Percentiles rank a stretch among this genome's conserved stretches.
Conservation (phyloP, 2,329 filamentous ascomycete genomes). For the Paecilomyces niveus region DNA sequence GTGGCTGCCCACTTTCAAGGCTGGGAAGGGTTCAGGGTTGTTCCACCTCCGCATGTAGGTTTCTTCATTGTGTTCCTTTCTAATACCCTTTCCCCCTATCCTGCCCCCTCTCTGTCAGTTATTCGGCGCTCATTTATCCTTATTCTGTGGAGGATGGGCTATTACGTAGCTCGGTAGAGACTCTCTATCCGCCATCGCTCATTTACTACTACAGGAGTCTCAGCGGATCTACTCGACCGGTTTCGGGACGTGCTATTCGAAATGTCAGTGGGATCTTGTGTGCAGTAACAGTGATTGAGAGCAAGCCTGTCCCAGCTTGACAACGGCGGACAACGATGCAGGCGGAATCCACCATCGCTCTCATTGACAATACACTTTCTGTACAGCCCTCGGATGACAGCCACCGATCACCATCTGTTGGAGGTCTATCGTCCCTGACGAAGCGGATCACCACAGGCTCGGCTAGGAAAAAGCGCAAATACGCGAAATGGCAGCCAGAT, state of each 20-base stretch:
- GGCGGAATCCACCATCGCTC: neutral
- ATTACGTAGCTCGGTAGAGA: neutral
- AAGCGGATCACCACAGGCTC: constrained; percentile 26
- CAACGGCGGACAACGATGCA: neutral
- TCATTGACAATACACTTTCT: neutral
- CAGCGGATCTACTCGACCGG: constrained; percentile 10
- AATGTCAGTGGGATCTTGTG: neutral
- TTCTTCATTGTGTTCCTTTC: neutral
- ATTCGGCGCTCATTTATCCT: neutral
- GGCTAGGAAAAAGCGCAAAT: constrained; percentile 38
- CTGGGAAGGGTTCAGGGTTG: neutral
- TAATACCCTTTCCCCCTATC: neutral
- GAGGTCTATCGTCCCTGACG: constrained; percentile 14
- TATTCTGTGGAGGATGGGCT: neutral
- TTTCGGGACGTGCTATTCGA: constrained; percentile 12
- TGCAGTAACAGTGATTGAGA: neutral
- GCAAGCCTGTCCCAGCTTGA: neutral
- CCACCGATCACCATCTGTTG: neutral
- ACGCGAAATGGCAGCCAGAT: constrained; percentile 48
- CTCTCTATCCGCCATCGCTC: neutral
- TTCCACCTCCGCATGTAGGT: neutral
- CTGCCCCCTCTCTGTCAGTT: neutral
- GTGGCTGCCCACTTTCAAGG: neutral
- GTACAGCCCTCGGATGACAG: neutral
- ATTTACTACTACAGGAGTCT: neutral